Percentiles rank a stretch among this genome's conserved stretches.
Evolutionary conservation across 1,139 yeast genomes (phyloP).

Genomic region (Sugiyamaella xylanicola): DNA sequence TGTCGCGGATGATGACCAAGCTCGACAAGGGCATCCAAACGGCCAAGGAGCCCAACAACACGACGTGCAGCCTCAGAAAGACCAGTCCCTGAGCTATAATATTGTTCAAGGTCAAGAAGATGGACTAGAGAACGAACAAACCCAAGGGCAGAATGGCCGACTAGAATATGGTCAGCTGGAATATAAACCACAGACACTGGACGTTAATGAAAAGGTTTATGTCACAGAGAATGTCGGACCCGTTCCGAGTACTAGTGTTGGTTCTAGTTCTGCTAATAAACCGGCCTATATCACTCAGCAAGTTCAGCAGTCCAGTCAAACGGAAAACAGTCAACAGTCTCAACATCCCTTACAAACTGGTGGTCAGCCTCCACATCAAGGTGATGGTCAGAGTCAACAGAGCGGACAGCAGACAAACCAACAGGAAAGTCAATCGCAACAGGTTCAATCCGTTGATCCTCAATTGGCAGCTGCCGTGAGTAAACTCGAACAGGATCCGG

Average conservation of each 20-base stretch:
- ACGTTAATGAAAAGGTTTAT: not conserved
- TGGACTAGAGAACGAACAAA: not conserved
- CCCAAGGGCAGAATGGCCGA: not conserved
- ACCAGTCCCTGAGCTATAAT: not conserved
- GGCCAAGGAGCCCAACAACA: conserved; percentile 4
- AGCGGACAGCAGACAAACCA: conserved; percentile 1
- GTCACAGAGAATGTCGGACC: not conserved
- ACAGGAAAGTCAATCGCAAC: not conserved
- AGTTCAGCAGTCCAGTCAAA: not conserved
- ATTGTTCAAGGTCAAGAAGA: not conserved
- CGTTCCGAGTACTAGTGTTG: not conserved
- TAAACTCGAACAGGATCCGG: conserved; percentile 25
- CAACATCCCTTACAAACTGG: not conserved
- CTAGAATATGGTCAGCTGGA: not conserved
- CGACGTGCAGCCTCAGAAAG: conserved; percentile 1
- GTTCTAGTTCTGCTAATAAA: no score
- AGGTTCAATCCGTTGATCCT: not conserved
- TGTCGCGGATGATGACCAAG: not conserved
- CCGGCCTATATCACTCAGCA: not conserved
- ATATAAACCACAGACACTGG: not conserved
- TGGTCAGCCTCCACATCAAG: not conserved
- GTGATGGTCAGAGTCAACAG: not conserved
- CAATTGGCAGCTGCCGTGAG: conserved; percentile 19
- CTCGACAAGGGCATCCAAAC: not conserved
- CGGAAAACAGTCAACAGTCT: not conserved